Conservation (phyloP, 495 filamentous ascomycete genomes). For the Articulospora tetracladia region DNA sequence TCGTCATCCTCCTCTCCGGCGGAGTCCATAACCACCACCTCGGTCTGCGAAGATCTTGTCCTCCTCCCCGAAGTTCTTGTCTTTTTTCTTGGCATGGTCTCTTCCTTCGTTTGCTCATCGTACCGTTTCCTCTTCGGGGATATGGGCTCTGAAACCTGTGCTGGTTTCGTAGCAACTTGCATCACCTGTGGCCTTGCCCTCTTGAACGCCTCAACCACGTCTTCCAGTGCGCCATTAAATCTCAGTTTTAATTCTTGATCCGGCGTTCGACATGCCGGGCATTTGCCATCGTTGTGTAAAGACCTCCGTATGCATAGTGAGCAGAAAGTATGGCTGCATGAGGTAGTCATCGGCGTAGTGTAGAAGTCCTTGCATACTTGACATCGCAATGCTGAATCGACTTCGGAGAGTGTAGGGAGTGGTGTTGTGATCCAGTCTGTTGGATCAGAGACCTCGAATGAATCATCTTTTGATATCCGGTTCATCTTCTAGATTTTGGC, state of each 20-base stretch:
- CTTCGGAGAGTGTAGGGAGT: conserved; percentile 62
- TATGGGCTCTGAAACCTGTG: conserved; percentile 3
- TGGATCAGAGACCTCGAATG: conserved; percentile 72
- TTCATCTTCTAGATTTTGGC: background rate
- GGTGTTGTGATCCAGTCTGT: conserved; percentile 91
- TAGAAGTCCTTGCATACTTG: conserved; percentile 98
- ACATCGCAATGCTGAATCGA: conserved; percentile 87
- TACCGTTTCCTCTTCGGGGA: conserved; percentile 17
- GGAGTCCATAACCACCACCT: conserved; percentile 20
- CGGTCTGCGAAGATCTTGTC: background rate
- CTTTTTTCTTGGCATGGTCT: conserved; percentile 36
- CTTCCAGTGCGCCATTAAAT: conserved; percentile 77
- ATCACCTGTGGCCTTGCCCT: conserved; percentile 59
- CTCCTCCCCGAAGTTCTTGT: conserved; percentile 40
- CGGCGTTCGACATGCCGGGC: conserved; percentile 71
- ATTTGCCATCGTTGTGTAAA: conserved; percentile 75
- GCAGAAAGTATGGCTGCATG: conserved; percentile 95
- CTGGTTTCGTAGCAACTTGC: conserved; percentile 49
- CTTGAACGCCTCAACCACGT: conserved; percentile 77
- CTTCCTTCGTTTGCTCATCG: conserved; percentile 35
- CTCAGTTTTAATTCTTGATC: conserved; percentile 83
- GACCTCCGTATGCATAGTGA: conserved; percentile 88
- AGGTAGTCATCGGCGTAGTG: conserved; percentile 87
- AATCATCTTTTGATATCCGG: conserved; percentile 26
- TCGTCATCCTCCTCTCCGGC: conserved; percentile 26